Base-by-base conservation (phyloP, 257 asterid genomes). In the Solanum sejunctum region DNA sequence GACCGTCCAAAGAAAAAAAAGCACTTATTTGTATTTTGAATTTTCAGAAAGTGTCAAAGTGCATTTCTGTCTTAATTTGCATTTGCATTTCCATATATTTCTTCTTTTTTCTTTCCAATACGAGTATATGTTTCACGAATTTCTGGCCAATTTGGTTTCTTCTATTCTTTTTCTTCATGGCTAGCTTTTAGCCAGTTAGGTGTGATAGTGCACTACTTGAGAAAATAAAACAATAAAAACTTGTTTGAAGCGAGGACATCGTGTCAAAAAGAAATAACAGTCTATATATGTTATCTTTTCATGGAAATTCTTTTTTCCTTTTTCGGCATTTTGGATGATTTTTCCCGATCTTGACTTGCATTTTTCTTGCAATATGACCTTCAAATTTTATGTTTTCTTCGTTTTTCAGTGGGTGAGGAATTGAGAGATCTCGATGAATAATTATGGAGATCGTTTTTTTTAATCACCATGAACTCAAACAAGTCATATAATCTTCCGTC, bases 1-100 rank as follows among this genome's bases (percentile, higher is more conserved):
- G 90, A 89, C 96, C 93, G 93, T 83, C 93, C 92, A 89, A 82
- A 91, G 89, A 91, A 89, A 89, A 89, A 89, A 91, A 91, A 81
- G 51, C 85, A 28, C 80, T 63, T 84, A 80, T 52, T 45, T 55
- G 73, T 5, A 10, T 69, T 84, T 88, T 75, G 85, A 88, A 85
- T 86, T 66, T 36, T 16, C 7, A 75, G 80, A 84, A 51, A 17
- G 17, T n/a, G 12, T 71, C 20, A 89, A 91, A 89, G 89, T 86
- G 80, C 79, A 66, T 66, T 85, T 43, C 28, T 88, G 90, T 92
- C 87, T 88, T 82, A 21, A 49, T 75, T 75, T 83, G 84, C 73
- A 61, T 61, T 26, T 23, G 7, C 21, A 12, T 79, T 52, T 77
- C 56, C 73, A 45, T 47, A 64, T 52, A 57, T 39, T 15, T 71